These are phyloP conservation scores for Cutaneotrichosporon spelunceum DNA, from an alignment of 1,284 basidiomycete species.

Conservation along the genomic window DNA sequence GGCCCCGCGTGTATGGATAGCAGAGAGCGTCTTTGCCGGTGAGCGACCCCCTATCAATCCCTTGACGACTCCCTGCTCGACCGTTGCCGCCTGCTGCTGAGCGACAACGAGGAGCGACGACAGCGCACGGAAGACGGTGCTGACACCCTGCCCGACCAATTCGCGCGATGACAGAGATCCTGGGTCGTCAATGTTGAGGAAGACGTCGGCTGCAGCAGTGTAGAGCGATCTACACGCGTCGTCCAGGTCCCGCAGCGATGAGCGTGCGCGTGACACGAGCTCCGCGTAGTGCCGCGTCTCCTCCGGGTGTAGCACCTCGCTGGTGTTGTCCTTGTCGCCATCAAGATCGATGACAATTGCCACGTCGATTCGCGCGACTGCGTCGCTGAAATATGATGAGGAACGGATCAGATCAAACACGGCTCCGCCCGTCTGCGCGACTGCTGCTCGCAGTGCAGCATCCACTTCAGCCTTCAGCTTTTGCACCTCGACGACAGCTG, in stretches of 20 bases:
- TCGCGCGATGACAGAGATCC: conserved; percentile 10
- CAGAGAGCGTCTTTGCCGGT: conserved; percentile 11
- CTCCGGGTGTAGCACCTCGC: conserved; percentile 21
- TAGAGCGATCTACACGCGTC: conserved; percentile 24
- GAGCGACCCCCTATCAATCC: conserved; percentile 34
- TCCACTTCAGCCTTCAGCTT: conserved; percentile 33
- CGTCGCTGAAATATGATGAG: conserved; percentile 24
- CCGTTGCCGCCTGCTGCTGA: conserved; percentile 33
- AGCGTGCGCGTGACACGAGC: conserved; percentile 39
- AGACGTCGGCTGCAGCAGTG: conserved; percentile 18
- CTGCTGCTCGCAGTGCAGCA: conserved; percentile 15
- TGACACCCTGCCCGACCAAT: conserved; percentile 20
- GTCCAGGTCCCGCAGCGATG: conserved; percentile 39
- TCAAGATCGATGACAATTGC: conserved; percentile 49
- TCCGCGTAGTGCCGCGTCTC: conserved; percentile 35
- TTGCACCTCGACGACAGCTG: conserved; percentile 28
- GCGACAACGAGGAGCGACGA: conserved; percentile 34
- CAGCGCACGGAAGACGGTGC: conserved; percentile 28
- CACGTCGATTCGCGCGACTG: conserved; percentile 39
- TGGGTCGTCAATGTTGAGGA: conserved; percentile 15
- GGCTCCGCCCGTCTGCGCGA: conserved; percentile 6
- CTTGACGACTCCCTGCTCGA: conserved; percentile 31
- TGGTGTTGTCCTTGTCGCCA: conserved; percentile 29
- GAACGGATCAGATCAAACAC: conserved; percentile 29
- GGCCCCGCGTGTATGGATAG: conserved; percentile 3